Conservation (phyloP, 2,329 filamentous ascomycete species). For the Penicillium sclerotiorum region DNA sequence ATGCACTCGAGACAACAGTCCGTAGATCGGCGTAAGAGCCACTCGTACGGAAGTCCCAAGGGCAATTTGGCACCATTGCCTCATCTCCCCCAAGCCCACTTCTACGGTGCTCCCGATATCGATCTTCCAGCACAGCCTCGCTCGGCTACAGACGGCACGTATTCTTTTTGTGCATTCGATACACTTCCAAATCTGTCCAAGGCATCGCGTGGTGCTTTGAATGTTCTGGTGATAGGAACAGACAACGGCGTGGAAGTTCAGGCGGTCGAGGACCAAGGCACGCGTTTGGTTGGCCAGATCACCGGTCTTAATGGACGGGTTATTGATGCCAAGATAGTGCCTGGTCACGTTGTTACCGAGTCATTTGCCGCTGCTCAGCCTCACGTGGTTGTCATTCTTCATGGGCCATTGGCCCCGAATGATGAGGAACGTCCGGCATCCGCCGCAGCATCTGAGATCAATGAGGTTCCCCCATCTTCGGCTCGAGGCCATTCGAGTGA, state of each 20-base stretch:
- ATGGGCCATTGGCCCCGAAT: conserved; percentile 69
- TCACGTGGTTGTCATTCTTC: conserved; percentile 76
- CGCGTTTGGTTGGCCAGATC: conserved; percentile 70
- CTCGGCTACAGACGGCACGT: conserved; percentile 53
- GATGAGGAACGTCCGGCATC: conserved; percentile 40
- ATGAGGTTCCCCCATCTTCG: conserved; percentile 35
- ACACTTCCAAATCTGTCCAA: conserved; percentile 57
- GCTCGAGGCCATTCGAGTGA: conserved; percentile 22
- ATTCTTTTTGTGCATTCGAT: conserved; percentile 82
- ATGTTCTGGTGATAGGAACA: conserved; percentile 76
- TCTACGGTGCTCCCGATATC: conserved; percentile 73
- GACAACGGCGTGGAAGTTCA: conserved; percentile 80
- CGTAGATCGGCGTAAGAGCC: conserved; percentile 41
- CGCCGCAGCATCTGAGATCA: conserved; percentile 38
- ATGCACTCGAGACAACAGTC: conserved; percentile 41
- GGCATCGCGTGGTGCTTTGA: conserved; percentile 47
- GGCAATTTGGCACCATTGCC: conserved; percentile 59
- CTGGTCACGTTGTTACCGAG: conserved; percentile 63
- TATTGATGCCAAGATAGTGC: conserved; percentile 78
- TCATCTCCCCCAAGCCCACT: conserved; percentile 75
- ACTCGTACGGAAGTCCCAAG: conserved; percentile 41
- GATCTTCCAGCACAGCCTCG: conserved; percentile 51
- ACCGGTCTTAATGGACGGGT: conserved; percentile 79
- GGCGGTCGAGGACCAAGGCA: conserved; percentile 69
- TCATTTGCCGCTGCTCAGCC: conserved; percentile 62